Base-by-base conservation (phyloP, 306 rosid species). In the Abrus pulchellus region DNA sequence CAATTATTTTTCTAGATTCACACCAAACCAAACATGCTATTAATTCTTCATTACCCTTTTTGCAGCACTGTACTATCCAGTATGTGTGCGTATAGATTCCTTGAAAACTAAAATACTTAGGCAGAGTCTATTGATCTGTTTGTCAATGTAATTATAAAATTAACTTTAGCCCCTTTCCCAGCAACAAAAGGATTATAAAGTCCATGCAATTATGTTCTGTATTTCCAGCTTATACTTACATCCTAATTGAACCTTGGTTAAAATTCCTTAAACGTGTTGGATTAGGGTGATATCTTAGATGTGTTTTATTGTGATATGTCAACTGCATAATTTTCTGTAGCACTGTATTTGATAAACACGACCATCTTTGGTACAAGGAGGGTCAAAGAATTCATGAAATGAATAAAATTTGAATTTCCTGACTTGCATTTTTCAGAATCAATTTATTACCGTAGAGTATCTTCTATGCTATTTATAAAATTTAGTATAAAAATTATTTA, bases 131-230 rank as follows among this genome's bases (percentile, higher is more conserved):
- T 60, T 27, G 9, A 61, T 48, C 33, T 55, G 28, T 73, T 65
- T 72, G 85, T 78, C 40, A 38, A 66, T 1, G 1, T 36, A 33
- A 52, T 38, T 76, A 74, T 78, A 36, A 44, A 61, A 28, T 36
- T 71, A 20, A 55, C 20, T 43, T 20, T 44, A 32, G 40, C 48
- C 40, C 80, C 28, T 40, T n/a, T 67, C 48, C 29, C 67, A 44
- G 54, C 11, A 20, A 64, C 20, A 12, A 66, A 67, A 50, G 27
- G 20, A 56, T 56, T 53, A 1, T 66, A 67, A 41, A 75, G 20
- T 68, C 44, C 77, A 59, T 49, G 34, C 49, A 75, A 75, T 57
- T 47, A 8, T 14, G 72, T 60, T 82, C 48, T 40, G 27, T 32
- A 56, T 50, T 76, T 67, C 52, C 72, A 75, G 45, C 64, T 56